These are phyloP conservation scores for Rugonectria rugulosa DNA, from an alignment of 2,329 filamentous ascomycete genomes.

Conservation along the genomic window DNA sequence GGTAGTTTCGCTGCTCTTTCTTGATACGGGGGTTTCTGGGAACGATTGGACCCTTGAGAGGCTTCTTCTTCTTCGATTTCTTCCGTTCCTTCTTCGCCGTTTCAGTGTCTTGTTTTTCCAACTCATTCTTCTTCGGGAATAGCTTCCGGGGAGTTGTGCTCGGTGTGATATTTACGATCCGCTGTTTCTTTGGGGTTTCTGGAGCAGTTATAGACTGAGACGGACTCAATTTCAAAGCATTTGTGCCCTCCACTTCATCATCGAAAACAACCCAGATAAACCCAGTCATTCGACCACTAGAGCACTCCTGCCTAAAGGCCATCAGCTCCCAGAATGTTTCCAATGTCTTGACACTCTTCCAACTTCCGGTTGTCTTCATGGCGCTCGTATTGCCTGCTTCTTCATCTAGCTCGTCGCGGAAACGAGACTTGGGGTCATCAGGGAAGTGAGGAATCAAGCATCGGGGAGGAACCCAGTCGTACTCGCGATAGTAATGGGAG, in stretches of 20 bases:
- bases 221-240: slow-evolving; percentile 27
- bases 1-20: slow-evolving; percentile 59
- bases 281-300: slow-evolving; percentile 87
- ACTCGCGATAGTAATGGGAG: slow-evolving; percentile 67
- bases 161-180: slow-evolving; percentile 37
- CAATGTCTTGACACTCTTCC: slow-evolving; percentile 83
- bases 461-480: slow-evolving; percentile 72
- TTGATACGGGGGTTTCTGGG: slow-evolving; percentile 72
- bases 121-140: slow-evolving; percentile 36
- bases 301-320: slow-evolving; percentile 95
- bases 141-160: slow-evolving; percentile 45
- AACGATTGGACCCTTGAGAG: slow-evolving; percentile 66
- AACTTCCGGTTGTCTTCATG: slow-evolving; percentile 69
- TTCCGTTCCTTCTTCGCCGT: slow-evolving; percentile 45
- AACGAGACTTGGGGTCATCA: slow-evolving; percentile 93
- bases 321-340: slow-evolving; percentile 99
- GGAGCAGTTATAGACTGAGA: slow-evolving; percentile 28
- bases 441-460: slow-evolving; percentile 91
- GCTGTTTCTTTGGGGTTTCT: slow-evolving; percentile 45
- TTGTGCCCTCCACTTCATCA: slow-evolving; percentile 44
- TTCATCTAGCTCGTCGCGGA: slow-evolving; percentile 87
- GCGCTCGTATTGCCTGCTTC: slow-evolving; percentile 69
- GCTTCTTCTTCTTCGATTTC: slow-evolving; percentile 51
- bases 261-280: slow-evolving; percentile 95
- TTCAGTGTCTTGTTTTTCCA: slow-evolving; percentile 6